These are phyloP conservation scores for Neofusicoccum kwambonambiense DNA, from an alignment of 2,329 filamentous ascomycete species.

Conservation along the genomic window DNA sequence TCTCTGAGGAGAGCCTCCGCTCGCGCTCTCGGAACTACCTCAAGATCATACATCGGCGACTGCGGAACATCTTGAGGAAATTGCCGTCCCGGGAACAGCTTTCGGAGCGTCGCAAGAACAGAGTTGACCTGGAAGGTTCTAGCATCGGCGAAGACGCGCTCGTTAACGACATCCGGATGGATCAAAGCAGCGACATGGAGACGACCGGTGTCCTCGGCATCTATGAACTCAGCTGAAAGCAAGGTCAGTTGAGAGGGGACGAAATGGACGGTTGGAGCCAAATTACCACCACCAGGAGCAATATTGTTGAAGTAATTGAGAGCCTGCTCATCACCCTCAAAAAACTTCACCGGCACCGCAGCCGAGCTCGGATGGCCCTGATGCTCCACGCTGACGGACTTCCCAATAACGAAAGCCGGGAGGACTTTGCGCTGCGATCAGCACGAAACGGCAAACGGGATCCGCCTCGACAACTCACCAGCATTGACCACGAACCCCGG, in stretches of 20 bases:
- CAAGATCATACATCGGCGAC: too few species aligned
- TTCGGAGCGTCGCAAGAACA: conserved; percentile 16
- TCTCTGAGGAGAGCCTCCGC: too few species aligned
- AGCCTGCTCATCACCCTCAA: background rate
- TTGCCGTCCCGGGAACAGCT: conserved; percentile 1
- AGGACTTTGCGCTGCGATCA: too few species aligned
- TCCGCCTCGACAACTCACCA: background rate
- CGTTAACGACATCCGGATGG: conserved; percentile 10
- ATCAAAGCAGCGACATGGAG: conserved; percentile 6
- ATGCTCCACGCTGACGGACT: background rate
- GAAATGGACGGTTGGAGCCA: background rate
- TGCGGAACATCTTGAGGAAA: background rate
- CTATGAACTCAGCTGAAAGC: background rate
- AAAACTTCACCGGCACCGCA: background rate
- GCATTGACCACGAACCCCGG: conserved; percentile 47
- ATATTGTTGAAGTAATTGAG: background rate
- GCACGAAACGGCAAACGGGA: too few species aligned
- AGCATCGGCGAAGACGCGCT: conserved; percentile 20
- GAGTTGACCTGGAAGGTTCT: conserved; percentile 15
- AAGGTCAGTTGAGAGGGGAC: background rate
- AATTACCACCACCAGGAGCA: too few species aligned
- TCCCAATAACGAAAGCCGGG: background rate
- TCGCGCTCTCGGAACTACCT: too few species aligned
- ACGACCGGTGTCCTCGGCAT: background rate
- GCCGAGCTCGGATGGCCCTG: background rate